phyloP scores from a whole-genome alignment of 2,329 filamentous ascomycete genomes.

The Xylaria sp. region DNA sequence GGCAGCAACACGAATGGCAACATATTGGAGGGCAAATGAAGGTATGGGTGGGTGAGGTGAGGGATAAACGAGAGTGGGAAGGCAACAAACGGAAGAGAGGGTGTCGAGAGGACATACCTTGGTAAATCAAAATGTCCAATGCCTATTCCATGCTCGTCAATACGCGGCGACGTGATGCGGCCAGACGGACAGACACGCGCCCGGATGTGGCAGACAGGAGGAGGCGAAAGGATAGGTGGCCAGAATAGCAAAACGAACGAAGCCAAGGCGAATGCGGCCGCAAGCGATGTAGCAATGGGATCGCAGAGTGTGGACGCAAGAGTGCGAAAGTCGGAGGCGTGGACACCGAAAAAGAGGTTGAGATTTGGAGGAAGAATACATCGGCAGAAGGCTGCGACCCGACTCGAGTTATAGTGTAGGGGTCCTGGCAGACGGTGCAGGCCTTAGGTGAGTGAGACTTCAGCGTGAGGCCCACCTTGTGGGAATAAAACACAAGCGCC shows the following conservation, averaged over 20 bases:
- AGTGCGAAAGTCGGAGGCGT: not conserved
- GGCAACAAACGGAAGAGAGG: not conserved
- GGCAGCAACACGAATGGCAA: conserved; percentile 1
- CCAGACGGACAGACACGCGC: not conserved
- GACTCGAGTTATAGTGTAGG: conserved; percentile 20
- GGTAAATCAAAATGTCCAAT: not conserved
- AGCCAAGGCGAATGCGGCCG: not conserved
- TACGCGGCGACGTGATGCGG: not conserved
- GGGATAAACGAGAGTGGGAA: not conserved
- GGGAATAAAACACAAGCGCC: conserved; percentile 11
- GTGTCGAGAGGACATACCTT: conserved; percentile 11
- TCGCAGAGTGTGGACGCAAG: conserved; percentile 9
- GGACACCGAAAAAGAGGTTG: conserved; percentile 10
- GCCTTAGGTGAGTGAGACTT: conserved; percentile 10
- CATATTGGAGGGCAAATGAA: not conserved
- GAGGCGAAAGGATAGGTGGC: not conserved
- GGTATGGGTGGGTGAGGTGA: not conserved
- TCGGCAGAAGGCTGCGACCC: conserved; percentile 19
- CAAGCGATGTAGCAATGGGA: conserved; percentile 3
- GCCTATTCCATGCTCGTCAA: conserved; percentile 1
- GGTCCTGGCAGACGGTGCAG: conserved; percentile 4
- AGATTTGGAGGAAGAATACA: conserved; percentile 14
- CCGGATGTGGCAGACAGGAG: conserved; percentile 1
- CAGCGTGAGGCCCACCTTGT: conserved; percentile 17
- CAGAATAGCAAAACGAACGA: conserved; percentile 2